Conservation (phyloP, 495 filamentous ascomycete genomes). For the Penicillium odoratum region DNA sequence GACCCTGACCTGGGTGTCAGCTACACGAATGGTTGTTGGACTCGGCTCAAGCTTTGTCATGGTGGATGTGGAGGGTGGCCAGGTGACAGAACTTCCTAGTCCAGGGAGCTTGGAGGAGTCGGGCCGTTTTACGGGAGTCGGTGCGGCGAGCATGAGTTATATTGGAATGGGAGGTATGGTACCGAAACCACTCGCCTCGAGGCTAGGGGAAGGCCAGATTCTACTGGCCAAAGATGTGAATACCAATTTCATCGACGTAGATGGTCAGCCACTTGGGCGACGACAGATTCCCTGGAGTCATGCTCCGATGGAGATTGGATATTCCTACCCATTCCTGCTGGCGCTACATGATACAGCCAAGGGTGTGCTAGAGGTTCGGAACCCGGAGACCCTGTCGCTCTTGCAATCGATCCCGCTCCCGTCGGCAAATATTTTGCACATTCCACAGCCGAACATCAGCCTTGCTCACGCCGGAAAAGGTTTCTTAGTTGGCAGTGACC, state of each 20-base stretch:
- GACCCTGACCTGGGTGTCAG: constrained; percentile 85
- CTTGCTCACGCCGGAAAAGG: constrained; percentile 92
- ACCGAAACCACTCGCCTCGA: constrained; percentile 84
- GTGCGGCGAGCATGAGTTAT: constrained; percentile 83
- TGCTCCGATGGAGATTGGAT: constrained; percentile 87
- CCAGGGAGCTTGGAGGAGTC: constrained; percentile 71
- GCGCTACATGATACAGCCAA: constrained; percentile 81
- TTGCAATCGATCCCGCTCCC: constrained; percentile 82
- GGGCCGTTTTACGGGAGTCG: constrained; percentile 65
- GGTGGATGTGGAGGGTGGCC: constrained; percentile 74
- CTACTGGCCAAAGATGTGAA: constrained; percentile 94
- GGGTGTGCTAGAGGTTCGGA: constrained; percentile 85
- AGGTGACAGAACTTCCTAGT: constrained; percentile 73
- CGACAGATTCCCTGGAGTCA: constrained; percentile 87
- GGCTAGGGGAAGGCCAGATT: constrained; percentile 77
- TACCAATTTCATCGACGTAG: constrained; percentile 82
- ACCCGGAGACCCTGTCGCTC: constrained; percentile 85
- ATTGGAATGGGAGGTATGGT: constrained; percentile 90
- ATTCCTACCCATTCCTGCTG: constrained; percentile 93
- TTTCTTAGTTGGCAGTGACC: constrained; percentile 85
- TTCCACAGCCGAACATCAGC: constrained; percentile 91
- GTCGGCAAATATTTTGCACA: constrained; percentile 78
- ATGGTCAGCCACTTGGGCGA: constrained; percentile 79
- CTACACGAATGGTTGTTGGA: constrained; percentile 80
- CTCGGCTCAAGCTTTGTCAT: constrained; percentile 86